Evolutionary conservation across 2,329 filamentous ascomycete genomes (phyloP), one percentile per base, ranked within the genome.

Genomic region (Amauroascus verrucosus): DNA sequence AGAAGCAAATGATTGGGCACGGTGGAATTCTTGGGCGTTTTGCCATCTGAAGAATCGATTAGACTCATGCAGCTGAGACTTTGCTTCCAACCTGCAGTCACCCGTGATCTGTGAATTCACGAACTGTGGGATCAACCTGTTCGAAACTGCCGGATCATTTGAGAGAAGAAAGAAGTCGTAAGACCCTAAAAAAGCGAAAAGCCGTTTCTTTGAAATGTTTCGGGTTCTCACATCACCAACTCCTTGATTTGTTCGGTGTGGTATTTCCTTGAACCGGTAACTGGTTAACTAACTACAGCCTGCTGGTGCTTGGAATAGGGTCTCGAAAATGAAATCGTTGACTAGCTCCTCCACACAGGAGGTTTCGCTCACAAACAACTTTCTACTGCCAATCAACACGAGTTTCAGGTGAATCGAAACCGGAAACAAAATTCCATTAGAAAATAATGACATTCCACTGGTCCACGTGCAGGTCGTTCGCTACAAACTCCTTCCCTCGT

Each of bases 401-500:
- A 28, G 37, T 43, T 50, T 43, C 37, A 41, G 14, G 24, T 20
- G 37, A 40, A 22, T 41, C 41, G 37, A 50, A 50, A 50, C 47
- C 20, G 35, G 11, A 49, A 18, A 20, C 37, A 16, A 40, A 4
- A n/a, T 20, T 40, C 37, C 3, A 18, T 20, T 20, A 6, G 33
- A 35, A 40, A 40, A 6, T n/a, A 40, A n/a, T 18, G 38, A 24
- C 11, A 22, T 24, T 30, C 47, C 32, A 49, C 22, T 49, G 32
- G 38, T 3, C 38, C 38, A 41, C 38, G 38, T 41, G 13, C 33
- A 35, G 18, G 5, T 2, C 14, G n/a, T 11, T n/a, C 24, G 26
- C 14, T 30, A 4, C 6, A 16, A 7, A 40, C n/a, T 5, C 5
- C 5, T 40, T 20, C 16, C 9, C 37, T 20, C n/a, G 6, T 9